A percentile compares a stretch with the other conserved stretches of the same genome.
Conservation (phyloP, 2,329 filamentous ascomycete genomes). For the Fusarium chlamydosporum region DNA sequence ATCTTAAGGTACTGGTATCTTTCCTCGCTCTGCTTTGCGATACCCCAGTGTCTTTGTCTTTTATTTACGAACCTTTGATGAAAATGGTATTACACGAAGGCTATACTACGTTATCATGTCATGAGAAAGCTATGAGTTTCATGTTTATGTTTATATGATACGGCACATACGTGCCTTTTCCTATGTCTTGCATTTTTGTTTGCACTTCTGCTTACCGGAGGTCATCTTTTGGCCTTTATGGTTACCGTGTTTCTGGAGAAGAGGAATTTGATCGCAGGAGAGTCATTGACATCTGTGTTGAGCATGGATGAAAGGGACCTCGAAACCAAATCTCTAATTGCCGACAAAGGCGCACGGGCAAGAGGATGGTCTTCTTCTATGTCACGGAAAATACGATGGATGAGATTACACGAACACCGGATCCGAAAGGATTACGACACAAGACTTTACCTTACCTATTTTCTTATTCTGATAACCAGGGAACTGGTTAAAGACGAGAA, state of each 20-base stretch:
- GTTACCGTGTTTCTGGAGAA: constrained; percentile 26
- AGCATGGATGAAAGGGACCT: constrained; percentile 13
- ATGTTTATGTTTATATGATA: constrained; percentile 39
- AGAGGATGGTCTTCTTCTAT: constrained; percentile 36
- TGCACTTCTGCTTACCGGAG: constrained; percentile 1
- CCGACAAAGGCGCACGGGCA: constrained; percentile 36
- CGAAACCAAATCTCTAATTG: constrained; percentile 32
- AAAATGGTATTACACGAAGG: constrained; percentile 35
- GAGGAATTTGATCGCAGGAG: constrained; percentile 8
- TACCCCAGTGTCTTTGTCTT: constrained; percentile 31
- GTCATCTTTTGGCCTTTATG: constrained; percentile 17
- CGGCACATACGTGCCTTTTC: constrained; percentile 40
- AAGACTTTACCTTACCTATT: constrained; percentile 9
- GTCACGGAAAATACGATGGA: constrained; percentile 27
- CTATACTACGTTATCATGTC: constrained; percentile 35
- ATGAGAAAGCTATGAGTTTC: constrained; percentile 42
- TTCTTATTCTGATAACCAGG: constrained; percentile 13
- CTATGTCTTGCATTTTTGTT: constrained; percentile 38
- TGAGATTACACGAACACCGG: constrained; percentile 27
- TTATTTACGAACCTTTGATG: constrained; percentile 22
- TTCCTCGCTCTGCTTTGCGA: constrained; percentile 33
- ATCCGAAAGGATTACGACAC: constrained; percentile 31
- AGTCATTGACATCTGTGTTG: constrained; percentile 12
- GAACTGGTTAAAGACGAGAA: constrained; percentile 6
- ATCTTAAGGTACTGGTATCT: constrained; percentile 25